phyloP scores from a whole-genome alignment of 257 asterid species.

The Nicotiana attenuata region DNA sequence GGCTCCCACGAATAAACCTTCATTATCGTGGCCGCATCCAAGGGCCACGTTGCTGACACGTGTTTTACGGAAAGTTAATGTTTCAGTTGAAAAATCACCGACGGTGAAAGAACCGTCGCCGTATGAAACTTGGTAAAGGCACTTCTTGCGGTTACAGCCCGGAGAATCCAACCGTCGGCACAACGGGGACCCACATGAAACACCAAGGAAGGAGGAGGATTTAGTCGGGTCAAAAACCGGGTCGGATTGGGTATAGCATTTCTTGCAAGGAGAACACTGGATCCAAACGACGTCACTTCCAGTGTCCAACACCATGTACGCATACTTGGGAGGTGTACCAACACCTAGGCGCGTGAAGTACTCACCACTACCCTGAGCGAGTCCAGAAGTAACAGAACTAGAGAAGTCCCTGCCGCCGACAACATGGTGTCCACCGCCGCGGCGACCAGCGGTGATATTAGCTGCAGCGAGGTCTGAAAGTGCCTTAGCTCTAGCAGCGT shows the following conservation, averaged over 20 bases:
- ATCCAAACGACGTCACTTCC: constrained; percentile 92
- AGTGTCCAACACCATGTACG: constrained; percentile 77
- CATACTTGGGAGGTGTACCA: constrained; percentile 64
- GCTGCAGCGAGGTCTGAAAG: constrained; percentile 28
- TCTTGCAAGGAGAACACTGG: constrained; percentile 79
- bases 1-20: constrained; percentile 81
- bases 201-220: constrained; percentile 43
- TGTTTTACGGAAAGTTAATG: constrained; percentile 60
- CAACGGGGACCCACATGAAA: constrained; percentile 54
- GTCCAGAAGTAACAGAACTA: constrained; percentile 66
- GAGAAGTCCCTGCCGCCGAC: constrained; percentile 37
- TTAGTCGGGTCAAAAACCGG: constrained; percentile 64
- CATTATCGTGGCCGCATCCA: constrained; percentile 90
- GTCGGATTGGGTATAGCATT: constrained; percentile 75
- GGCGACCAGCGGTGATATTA: constrained; percentile 2
- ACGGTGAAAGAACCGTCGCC: constrained; percentile 84
- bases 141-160: constrained; percentile 56
- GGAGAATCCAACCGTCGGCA: constrained; percentile 64
- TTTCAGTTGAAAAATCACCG: constrained; percentile 85
- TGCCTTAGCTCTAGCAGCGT: constrained; percentile 43
- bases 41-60: constrained; percentile 44
- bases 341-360: constrained; percentile 92
- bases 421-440: not conserved
- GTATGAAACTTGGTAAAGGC: constrained; percentile 79
- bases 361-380: constrained; percentile 85